These are phyloP conservation scores for Taphrina flavorubra DNA, from an alignment of 1,139 yeast genomes.

Conservation along the genomic window DNA sequence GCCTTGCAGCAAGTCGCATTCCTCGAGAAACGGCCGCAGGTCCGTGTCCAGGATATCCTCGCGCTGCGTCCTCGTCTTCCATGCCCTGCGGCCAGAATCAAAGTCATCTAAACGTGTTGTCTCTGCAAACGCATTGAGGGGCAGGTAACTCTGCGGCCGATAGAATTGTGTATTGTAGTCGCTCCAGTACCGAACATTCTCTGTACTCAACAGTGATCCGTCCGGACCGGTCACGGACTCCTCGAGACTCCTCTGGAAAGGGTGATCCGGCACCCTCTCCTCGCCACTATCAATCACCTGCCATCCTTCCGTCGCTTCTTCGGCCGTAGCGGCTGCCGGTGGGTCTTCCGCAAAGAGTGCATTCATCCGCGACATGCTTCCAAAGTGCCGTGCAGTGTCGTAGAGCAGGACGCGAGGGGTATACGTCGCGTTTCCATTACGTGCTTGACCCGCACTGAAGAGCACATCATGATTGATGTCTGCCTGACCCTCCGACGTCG, in stretches of 20 bases:
- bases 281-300: conserved; percentile 51
- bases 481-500: conserved; percentile 58
- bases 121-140: conserved; percentile 43
- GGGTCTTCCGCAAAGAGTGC: conserved; percentile 46
- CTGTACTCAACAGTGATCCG: conserved; percentile 49
- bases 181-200: conserved; percentile 72
- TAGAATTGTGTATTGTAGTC: conserved; percentile 75
- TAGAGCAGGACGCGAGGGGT: conserved; percentile 79
- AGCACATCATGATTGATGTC: conserved; percentile 58
- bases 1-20: conserved; percentile 76
- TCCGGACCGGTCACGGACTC: conserved; percentile 51
- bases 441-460: conserved; percentile 55
- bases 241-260: conserved; percentile 58
- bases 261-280: conserved; percentile 62
- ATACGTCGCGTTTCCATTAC: conserved; percentile 61
- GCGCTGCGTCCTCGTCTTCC: conserved; percentile 51
- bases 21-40: conserved; percentile 72
- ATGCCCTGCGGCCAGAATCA: conserved; percentile 47
- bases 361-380: conserved; percentile 49
- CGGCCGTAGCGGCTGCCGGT: not conserved
- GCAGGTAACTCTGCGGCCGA: conserved; percentile 64
- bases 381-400: conserved; percentile 58
- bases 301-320: conserved; percentile 47
- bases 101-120: conserved; percentile 16
- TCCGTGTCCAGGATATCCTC: conserved; percentile 61